Base-by-base conservation (phyloP, 2,329 filamentous ascomycete genomes). In the Claviceps quebecensis region DNA sequence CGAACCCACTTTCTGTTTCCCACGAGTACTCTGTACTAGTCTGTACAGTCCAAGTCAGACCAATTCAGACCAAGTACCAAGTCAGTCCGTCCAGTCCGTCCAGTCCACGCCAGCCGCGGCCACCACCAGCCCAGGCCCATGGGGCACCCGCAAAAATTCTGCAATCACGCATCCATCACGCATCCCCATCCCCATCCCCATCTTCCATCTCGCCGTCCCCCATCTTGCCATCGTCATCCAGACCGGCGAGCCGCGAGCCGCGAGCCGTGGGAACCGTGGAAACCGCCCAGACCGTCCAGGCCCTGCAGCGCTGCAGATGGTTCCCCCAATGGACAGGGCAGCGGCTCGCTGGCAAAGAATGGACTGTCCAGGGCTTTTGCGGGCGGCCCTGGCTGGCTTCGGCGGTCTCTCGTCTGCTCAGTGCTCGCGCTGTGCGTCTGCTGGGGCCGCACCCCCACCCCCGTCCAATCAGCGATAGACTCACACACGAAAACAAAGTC, bases 1-100 rank as follows among this genome's bases (percentile, higher is more conserved):
- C 48, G 53, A 57, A 53, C 51, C 53, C 53, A 52, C 49, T 48
- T 51, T 43, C 37, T 53, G 52, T 44, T 47, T 45, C 19, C 43
- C 43, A 26, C 43, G 23, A 45, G 34, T 29, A 36, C 19, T 19
- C 19, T 19, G 19, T 19, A 19, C 29, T 7, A 46, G 23, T 6
- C 23, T 26, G 26, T 29, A 29, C 29, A 11, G 29, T 29, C 9
- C 29, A 29, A 29, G 29, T 29, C 29, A 34, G 29, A 11, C 29
- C 29, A 34, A 8, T 34, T 34, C 29, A 29, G 26, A 11, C 23
- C 23, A 26, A 26, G 23, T 23, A 19, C 23, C 26, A 29, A 29
- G 26, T 29, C 26, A 29, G 26, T 34, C 29, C 29, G 9, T 29
- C 26, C 26, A 29, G 26, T 29, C 23, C 4, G 23, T 23, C 26